These are phyloP conservation scores for Fomitiporia mediterranea DNA, from an alignment of 1,284 basidiomycete genomes.

Conservation along the genomic window DNA sequence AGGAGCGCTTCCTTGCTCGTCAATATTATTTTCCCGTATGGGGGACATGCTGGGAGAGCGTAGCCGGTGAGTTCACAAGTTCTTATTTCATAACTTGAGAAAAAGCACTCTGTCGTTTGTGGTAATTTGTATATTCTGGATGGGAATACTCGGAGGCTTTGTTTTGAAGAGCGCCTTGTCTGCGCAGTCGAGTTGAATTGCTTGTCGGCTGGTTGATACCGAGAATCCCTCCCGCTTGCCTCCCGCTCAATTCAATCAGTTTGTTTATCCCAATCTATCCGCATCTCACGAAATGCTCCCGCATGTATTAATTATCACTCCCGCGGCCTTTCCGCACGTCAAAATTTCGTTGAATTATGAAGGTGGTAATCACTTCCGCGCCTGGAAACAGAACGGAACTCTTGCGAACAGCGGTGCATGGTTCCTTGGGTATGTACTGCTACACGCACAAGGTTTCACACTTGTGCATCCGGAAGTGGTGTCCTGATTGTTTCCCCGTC, in stretches of 20 bases:
- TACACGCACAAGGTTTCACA: too few relatives aligned
- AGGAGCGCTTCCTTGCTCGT: constrained; percentile 39
- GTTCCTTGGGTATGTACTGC: constrained; percentile 44
- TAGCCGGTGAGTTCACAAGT: constrained; percentile 26
- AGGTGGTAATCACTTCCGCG: constrained; percentile 45
- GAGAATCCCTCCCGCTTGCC: too few relatives aligned
- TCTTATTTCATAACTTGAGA: background rate
- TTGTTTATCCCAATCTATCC: background rate
- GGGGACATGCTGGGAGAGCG: constrained; percentile 46
- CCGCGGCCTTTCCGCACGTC: background rate
- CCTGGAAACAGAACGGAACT: constrained; percentile 45
- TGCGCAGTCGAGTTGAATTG: too few relatives aligned
- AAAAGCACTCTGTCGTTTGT: too few relatives aligned
- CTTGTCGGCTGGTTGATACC: background rate
- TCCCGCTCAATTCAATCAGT: background rate
- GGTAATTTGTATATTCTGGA: background rate
- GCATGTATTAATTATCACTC: background rate
- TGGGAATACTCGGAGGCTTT: too few relatives aligned
- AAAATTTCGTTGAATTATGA: background rate
- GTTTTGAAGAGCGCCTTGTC: too few relatives aligned
- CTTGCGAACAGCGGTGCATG: constrained; percentile 40
- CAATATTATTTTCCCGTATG: constrained; percentile 41
- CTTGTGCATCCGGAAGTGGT: background rate
- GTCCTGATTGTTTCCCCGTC: background rate
- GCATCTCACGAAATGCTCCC: background rate